phyloP scores from a whole-genome alignment of 768 basidiomycete genomes.

The Boletus tylopilopsis region DNA sequence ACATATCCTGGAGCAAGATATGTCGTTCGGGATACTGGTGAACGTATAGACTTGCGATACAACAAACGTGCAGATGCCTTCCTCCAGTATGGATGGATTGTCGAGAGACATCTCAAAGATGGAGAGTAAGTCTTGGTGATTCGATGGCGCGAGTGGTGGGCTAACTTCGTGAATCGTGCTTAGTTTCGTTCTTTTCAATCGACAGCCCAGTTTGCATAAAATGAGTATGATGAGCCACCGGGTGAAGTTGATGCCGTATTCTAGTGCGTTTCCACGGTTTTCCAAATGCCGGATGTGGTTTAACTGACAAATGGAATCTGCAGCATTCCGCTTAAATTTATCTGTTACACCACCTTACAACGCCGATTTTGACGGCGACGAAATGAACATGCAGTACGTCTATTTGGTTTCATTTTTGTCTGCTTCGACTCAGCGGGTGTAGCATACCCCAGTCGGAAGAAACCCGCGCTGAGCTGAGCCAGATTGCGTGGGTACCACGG shows the following conservation, averaged over 20 bases:
- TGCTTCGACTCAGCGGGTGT: slow-evolving; percentile 9
- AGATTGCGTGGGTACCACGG: slow-evolving; percentile 97
- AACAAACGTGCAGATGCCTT: slow-evolving; percentile 95
- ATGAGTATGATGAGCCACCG: slow-evolving; percentile 99
- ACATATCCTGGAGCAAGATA: slow-evolving; percentile 96
- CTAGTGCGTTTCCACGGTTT: slow-evolving; percentile 57
- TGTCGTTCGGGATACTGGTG: slow-evolving; percentile 95
- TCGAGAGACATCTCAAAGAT: slow-evolving; percentile 95
- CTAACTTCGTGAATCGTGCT: slow-evolving; percentile 2
- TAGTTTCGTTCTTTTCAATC: slow-evolving; percentile 72
- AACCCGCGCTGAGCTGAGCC: slow-evolving; percentile 94
- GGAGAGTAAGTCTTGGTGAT: slow-evolving; percentile 87
- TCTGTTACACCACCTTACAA: slow-evolving; percentile 99
- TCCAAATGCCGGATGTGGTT: not conserved
- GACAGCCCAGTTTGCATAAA: slow-evolving; percentile 97
- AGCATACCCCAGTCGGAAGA: slow-evolving; percentile 98
- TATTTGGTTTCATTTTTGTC: not conserved
- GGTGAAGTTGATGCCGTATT: slow-evolving; percentile 96
- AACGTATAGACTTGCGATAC: slow-evolving; percentile 94
- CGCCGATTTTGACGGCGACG: slow-evolving; percentile 99
- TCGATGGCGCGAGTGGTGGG: no score
- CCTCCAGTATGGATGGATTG: slow-evolving; percentile 97
- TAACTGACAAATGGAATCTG: slow-evolving; percentile 16
- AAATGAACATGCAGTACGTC: slow-evolving; percentile 99
- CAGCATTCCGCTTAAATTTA: slow-evolving; percentile 95